A percentile compares a stretch with the other conserved stretches of the same genome.
These are phyloP conservation scores for Fusarium zealandicum DNA, from an alignment of 2,329 filamentous ascomycete genomes.

Conservation along the genomic window DNA sequence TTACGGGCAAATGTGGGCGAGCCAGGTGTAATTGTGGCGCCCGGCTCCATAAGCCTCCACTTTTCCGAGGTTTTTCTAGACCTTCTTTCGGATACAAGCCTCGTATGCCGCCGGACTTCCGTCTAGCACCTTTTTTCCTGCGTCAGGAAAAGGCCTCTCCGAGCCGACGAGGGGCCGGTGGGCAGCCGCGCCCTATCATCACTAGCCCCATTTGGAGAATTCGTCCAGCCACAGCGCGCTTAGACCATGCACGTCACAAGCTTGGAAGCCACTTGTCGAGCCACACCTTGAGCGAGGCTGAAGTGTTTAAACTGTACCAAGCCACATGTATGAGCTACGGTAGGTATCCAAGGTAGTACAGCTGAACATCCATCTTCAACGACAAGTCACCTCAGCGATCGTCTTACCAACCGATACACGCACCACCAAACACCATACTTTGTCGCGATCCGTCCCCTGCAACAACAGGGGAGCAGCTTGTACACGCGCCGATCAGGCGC, in stretches of 20 bases:
- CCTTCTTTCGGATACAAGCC: constrained; percentile 39
- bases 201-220: background rate
- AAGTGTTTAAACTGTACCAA: constrained; percentile 2
- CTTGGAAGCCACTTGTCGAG: background rate
- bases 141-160: constrained; percentile 11
- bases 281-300: constrained; percentile 9
- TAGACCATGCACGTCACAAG: constrained; percentile 22
- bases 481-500: constrained; percentile 7
- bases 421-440: background rate
- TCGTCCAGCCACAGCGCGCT: constrained; percentile 26
- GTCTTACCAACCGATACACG: background rate
- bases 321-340: constrained; percentile 11
- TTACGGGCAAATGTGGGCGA: constrained; percentile 28
- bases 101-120: constrained; percentile 44
- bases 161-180: constrained; percentile 31
- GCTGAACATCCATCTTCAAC: background rate
- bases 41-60: constrained; percentile 33
- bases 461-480: background rate
- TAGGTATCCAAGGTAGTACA: background rate
- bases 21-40: constrained; percentile 24
- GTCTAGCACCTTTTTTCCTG: constrained; percentile 15
- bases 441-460: background rate
- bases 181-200: constrained; percentile 15
- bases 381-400: background rate
- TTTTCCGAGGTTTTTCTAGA: constrained; percentile 41